Percentiles rank a stretch among this genome's conserved stretches.
Conservation (phyloP, 495 filamentous ascomycete species). For the Jackrogersella multiformis region DNA sequence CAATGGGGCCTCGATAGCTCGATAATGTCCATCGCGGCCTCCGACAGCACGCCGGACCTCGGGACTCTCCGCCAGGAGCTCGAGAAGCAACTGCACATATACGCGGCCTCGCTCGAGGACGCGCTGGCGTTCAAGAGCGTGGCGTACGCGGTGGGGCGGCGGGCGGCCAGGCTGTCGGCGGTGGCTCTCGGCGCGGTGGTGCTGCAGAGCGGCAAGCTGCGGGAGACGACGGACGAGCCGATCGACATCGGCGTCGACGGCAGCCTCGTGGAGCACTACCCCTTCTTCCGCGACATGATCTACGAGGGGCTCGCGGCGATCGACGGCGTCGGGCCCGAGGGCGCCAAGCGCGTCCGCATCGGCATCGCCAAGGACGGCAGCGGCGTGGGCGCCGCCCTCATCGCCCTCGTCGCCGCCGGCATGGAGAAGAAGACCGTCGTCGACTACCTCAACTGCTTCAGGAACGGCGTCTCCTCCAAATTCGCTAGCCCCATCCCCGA, state of each 20-base stretch:
- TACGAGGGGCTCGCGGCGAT: constrained; percentile 77
- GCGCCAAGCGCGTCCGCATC: constrained; percentile 83
- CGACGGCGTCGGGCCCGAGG: constrained; percentile 72
- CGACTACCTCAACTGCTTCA: constrained; percentile 36
- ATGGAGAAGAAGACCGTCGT: constrained; percentile 55
- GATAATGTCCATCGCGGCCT: constrained; percentile 81
- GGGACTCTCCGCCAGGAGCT: constrained; percentile 76
- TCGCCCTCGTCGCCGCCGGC: constrained; percentile 74
- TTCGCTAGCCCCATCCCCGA: constrained; percentile 31
- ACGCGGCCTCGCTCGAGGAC: constrained; percentile 75
- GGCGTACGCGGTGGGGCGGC: constrained; percentile 83
- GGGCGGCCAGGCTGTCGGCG: constrained; percentile 87
- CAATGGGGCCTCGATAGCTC: constrained; percentile 92
- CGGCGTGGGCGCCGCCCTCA: constrained; percentile 90
- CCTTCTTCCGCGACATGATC: constrained; percentile 81
- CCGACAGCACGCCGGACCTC: constrained; percentile 72
- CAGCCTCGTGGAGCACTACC: constrained; percentile 90
- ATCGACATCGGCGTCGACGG: constrained; percentile 94
- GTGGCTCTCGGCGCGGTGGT: constrained; percentile 86
- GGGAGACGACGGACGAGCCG: constrained; percentile 62
- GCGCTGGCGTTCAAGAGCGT: constrained; percentile 83
- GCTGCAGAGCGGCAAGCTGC: constrained; percentile 74
- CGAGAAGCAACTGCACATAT: constrained; percentile 75
- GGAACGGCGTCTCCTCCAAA: constrained; percentile 32
- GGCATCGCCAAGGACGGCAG: constrained; percentile 94